A percentile compares a stretch with the other conserved stretches of the same genome.
Evolutionary conservation across 2,329 filamentous ascomycete genomes (phyloP).

Genomic region (Diaporthe eres): DNA sequence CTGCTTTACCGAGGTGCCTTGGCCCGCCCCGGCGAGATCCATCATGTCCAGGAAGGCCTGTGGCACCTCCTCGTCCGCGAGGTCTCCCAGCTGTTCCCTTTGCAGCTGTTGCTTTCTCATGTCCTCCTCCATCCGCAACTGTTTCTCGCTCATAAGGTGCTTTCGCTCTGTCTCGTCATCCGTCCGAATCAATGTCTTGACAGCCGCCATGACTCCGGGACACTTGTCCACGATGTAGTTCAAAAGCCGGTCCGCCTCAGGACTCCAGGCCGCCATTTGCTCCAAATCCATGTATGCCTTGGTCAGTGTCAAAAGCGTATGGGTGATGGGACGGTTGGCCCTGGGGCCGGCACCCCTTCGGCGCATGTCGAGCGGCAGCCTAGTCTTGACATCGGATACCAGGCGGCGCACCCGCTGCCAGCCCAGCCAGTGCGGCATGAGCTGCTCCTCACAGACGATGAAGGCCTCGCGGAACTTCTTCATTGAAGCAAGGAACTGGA

Average conservation of each 20-base stretch:
- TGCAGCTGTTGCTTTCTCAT: slow-evolving; percentile 9
- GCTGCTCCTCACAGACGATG: slow-evolving; percentile 77
- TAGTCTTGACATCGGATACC: slow-evolving; percentile 46
- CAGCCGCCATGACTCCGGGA: slow-evolving; percentile 58
- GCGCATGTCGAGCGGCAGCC: slow-evolving; percentile 56
- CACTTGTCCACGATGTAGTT: slow-evolving; percentile 56
- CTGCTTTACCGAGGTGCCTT: slow-evolving; percentile 8
- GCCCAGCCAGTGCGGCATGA: slow-evolving; percentile 85
- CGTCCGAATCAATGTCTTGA: slow-evolving; percentile 47
- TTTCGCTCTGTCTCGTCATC: slow-evolving; percentile 45
- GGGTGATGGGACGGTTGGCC: slow-evolving; percentile 56
- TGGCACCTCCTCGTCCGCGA: slow-evolving; percentile 15
- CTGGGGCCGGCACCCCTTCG: slow-evolving; percentile 55
- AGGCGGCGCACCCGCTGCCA: slow-evolving; percentile 65
- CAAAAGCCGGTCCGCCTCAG: slow-evolving; percentile 57
- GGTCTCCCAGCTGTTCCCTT: not conserved
- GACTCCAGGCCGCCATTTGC: slow-evolving; percentile 63
- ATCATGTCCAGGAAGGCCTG: slow-evolving; percentile 39
- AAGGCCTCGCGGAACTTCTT: slow-evolving; percentile 78
- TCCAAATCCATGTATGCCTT: slow-evolving; percentile 66
- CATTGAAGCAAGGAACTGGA: slow-evolving; percentile 76
- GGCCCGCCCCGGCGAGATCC: slow-evolving; percentile 27
- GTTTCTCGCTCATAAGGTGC: slow-evolving; percentile 42
- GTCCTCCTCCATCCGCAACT: not conserved
- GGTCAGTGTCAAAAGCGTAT: slow-evolving; percentile 64